A percentile compares a stretch with the other conserved stretches of the same genome.
These are phyloP conservation scores for Globisporangium iwayamae DNA, from an alignment of 352 stramenopile species.

Conservation along the genomic window DNA sequence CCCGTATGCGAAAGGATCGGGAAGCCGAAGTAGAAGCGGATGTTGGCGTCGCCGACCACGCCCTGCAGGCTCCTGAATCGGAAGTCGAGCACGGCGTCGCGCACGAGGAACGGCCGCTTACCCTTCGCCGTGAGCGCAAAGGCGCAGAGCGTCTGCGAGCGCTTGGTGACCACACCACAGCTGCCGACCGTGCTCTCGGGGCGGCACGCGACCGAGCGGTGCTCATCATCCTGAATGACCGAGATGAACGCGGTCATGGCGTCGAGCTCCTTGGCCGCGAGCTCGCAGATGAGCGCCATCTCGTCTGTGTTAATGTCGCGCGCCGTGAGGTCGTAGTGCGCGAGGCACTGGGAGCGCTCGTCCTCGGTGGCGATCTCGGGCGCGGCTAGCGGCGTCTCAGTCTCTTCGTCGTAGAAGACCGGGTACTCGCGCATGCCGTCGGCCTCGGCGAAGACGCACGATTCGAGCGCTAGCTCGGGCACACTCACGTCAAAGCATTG, in stretches of 20 bases:
- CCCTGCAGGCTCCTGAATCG: conserved; percentile 47
- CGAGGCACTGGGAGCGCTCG: conserved; percentile 27
- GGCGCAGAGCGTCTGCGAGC: conserved; percentile 33
- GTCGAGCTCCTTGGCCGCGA: conserved; percentile 52
- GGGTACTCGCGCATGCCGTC: conserved; percentile 39
- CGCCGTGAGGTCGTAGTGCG: conserved; percentile 20
- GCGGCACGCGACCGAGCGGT: conserved; percentile 22
- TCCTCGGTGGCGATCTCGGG: conserved; percentile 28
- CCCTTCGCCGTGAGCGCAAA: conserved; percentile 27
- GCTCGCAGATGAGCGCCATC: conserved; percentile 45
- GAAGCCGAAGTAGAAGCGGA: conserved; percentile 43
- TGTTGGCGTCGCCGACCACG: conserved; percentile 26
- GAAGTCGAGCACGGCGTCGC: conserved; percentile 42
- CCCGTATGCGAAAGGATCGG: conserved; percentile 28
- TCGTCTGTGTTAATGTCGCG: conserved; percentile 26
- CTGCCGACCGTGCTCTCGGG: background rate
- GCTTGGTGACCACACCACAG: conserved; percentile 18
- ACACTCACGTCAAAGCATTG: conserved; percentile 59
- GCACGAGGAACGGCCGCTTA: conserved; percentile 37
- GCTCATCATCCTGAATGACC: conserved; percentile 27
- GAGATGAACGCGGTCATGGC: conserved; percentile 30
- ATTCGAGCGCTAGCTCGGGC: conserved; percentile 29
- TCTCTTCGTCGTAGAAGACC: conserved; percentile 41
- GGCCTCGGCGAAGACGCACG: conserved; percentile 44
- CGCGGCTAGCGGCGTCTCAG: conserved; percentile 20